Evolutionary conservation across 768 basidiomycete species (phyloP).

Genomic region (Termitomyces sp.): DNA sequence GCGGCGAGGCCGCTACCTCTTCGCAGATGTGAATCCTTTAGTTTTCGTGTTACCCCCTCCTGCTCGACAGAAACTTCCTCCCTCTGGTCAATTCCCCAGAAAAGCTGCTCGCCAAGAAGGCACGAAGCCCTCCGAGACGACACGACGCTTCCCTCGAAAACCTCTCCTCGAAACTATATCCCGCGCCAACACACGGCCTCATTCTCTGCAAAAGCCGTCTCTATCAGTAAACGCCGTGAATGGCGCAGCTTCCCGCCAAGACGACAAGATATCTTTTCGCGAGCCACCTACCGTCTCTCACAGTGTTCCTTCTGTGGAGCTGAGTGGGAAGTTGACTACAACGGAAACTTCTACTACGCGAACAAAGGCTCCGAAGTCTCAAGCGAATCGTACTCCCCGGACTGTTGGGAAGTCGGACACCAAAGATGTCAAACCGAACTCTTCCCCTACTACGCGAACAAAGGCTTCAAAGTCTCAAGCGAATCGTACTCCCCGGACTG

Average conservation of each 20-base stretch:
- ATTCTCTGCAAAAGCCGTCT: background rate
- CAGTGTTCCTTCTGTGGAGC: background rate
- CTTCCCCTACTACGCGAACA: background rate
- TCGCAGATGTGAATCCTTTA: background rate
- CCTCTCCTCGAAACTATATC: background rate
- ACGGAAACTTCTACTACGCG: background rate
- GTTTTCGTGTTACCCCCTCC: slow-evolving; percentile 3
- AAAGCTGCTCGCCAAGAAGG: background rate
- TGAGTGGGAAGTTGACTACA: background rate
- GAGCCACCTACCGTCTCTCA: too few relatives aligned
- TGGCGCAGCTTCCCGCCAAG: background rate
- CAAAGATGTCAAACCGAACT: background rate
- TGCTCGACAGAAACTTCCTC: background rate
- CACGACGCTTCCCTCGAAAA: background rate
- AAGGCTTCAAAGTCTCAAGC: background rate
- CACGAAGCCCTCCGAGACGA: background rate
- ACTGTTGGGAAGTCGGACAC: background rate
- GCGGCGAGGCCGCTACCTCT: too few relatives aligned
- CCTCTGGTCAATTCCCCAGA: background rate
- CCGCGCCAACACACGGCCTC: background rate
- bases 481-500: background rate
- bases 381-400: background rate
- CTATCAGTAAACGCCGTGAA: background rate
- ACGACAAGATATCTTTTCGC: too few relatives aligned
- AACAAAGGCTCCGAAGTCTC: background rate